Percentiles rank a stretch among this genome's conserved stretches.
Evolutionary conservation across 1,139 yeast genomes (phyloP).

Genomic region (Pichia kudriavzevii): DNA sequence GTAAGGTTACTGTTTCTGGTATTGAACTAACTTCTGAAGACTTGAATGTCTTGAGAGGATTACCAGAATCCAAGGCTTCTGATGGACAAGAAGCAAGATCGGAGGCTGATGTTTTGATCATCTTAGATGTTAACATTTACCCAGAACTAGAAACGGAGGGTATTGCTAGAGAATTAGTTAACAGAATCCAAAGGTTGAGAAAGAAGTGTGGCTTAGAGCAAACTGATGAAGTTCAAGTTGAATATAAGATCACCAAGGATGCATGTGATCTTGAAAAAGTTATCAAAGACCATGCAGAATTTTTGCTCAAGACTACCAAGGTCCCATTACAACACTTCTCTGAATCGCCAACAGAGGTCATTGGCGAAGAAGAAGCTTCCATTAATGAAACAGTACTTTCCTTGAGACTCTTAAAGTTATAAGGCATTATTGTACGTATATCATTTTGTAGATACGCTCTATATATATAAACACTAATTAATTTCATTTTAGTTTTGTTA

Average conservation of each 20-base stretch:
- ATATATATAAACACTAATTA: too few relatives aligned
- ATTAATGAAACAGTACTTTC: slow-evolving; percentile 81
- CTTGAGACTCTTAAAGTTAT: slow-evolving; percentile 67
- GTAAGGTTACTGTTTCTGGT: slow-evolving; percentile 80
- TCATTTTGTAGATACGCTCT: too few relatives aligned
- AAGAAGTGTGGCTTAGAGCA: slow-evolving; percentile 93
- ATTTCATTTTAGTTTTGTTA: too few relatives aligned
- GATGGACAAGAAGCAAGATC: slow-evolving; percentile 81
- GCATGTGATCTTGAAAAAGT: slow-evolving; percentile 62
- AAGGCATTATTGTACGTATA: too few relatives aligned
- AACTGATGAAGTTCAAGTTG: slow-evolving; percentile 89
- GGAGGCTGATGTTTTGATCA: slow-evolving; percentile 80
- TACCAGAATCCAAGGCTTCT: slow-evolving; percentile 55
- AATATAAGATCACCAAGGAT: slow-evolving; percentile 62
- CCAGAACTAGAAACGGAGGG: slow-evolving; percentile 91
- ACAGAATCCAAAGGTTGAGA: slow-evolving; percentile 96
- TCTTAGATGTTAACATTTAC: slow-evolving; percentile 80
- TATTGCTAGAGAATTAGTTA: slow-evolving; percentile 89
- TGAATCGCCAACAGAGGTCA: slow-evolving; percentile 37
- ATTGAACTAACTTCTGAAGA: slow-evolving; percentile 84
- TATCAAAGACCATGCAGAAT: slow-evolving; percentile 54
- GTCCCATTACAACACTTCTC: slow-evolving; percentile 43
- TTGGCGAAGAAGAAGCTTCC: slow-evolving; percentile 85
- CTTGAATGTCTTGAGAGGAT: slow-evolving; percentile 80
- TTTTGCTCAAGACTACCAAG: slow-evolving; percentile 73